These are phyloP conservation scores for Irpex sp. DNA, from an alignment of 1,284 basidiomycete genomes.

Conservation along the genomic window DNA sequence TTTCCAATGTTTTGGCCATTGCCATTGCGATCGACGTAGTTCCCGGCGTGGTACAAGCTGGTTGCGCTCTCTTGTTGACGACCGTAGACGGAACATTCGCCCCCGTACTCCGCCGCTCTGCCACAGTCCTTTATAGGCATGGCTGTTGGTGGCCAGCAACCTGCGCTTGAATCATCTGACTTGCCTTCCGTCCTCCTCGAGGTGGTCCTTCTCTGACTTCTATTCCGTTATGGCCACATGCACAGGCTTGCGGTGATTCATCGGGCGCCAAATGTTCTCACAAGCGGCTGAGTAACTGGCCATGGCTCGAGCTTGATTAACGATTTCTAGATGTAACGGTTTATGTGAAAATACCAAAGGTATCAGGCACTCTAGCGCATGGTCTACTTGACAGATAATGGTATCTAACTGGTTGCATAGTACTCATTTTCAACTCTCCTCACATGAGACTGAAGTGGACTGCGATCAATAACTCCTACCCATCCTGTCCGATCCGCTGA, in stretches of 20 bases:
- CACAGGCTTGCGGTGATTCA: constrained; percentile 7
- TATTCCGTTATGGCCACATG: constrained; percentile 7
- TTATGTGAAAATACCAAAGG: too few species aligned
- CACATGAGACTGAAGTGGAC: too few species aligned
- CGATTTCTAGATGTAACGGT: too few species aligned
- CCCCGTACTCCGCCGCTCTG: not conserved
- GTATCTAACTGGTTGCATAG: too few species aligned
- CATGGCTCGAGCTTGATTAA: too few species aligned
- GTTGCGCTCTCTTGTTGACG: not conserved
- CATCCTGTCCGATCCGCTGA: not conserved
- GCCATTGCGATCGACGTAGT: not conserved
- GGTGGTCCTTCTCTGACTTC: not conserved
- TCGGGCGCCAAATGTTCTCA: constrained; percentile 7
- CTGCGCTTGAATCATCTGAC: constrained; percentile 1
- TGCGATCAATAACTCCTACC: not conserved
- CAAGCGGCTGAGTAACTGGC: too few species aligned
- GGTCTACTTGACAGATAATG: too few species aligned
- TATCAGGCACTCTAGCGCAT: too few species aligned
- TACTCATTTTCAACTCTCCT: too few species aligned
- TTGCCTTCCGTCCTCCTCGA: not conserved
- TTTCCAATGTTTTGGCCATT: not conserved
- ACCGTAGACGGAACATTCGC: not conserved
- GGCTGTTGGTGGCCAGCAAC: not conserved
- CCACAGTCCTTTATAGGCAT: not conserved
- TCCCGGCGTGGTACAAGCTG: not conserved